Base-by-base conservation (phyloP, 768 basidiomycete genomes). In the Asterophora parasitica region DNA sequence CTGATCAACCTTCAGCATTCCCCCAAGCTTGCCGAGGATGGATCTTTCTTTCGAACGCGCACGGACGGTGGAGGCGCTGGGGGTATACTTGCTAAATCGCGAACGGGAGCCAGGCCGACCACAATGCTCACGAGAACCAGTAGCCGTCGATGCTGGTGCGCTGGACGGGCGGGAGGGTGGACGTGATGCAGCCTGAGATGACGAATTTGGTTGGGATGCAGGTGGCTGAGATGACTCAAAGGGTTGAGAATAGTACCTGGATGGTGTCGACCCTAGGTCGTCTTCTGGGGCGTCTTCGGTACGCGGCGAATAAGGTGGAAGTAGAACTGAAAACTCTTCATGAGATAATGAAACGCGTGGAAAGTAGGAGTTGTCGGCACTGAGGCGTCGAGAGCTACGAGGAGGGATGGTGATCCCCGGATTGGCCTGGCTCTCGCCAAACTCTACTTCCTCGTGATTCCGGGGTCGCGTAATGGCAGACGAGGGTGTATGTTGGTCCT, bases 281-380 rank as follows among this genome's bases (percentile, higher is more conserved):
- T 67, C 57, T 54, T 74, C 72, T 8, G 65, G 65, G 12, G 66
- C 61, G 36, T 67, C 70, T n/a, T 71, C 69, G 30, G 73, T 62
- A 49, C 72, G 68, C 9, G 61, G 60, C 11, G 69, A 66, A 56
- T 71, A 73, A 7, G 72, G 68, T 15, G 74, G 73, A 28, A 61
- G 62, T 19, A 60, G 44, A 7, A 57, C 44, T 19, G 55, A 46
- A 34, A 63, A 61, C 42, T 71, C 63, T 34, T 63, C 62, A 48
- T 67, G 58, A 19, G 68, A 67, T 6, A 66, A 34, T n/a, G 63
- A 65, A 8, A 52, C 54, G 11, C 57, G 65, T 35, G 69, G 70
- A 37, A 66, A 65, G 34, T 61, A 53, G 20, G 58, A 62, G 30
- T 56, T 62, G 46, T 74, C 73, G 7, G 63, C 61, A 46, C 72